Evolutionary conservation across 306 rosid species (phyloP).

Genomic region (Cucurbita maxima): DNA sequence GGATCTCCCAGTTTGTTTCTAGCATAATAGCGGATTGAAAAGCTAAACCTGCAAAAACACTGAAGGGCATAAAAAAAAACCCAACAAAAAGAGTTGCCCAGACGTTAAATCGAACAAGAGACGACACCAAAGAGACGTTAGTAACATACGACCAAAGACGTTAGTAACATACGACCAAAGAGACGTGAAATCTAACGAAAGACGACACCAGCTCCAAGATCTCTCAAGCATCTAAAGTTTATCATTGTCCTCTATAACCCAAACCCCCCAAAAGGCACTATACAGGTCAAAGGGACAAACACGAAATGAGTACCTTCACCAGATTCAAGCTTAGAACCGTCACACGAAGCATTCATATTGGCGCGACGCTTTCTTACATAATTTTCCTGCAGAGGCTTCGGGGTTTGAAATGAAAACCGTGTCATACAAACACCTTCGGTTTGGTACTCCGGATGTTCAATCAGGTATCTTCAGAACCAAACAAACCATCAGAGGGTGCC

Average conservation of each 20-base stretch:
- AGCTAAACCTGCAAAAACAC: not conserved
- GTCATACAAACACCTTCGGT: conserved; percentile 40
- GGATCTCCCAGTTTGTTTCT: not conserved
- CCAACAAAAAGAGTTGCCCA: not conserved
- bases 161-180: not conserved
- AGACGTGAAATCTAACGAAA: not conserved
- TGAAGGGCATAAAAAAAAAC: not conserved
- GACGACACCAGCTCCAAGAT: not conserved
- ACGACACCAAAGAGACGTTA: not conserved
- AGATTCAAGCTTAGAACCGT: conserved; percentile 25
- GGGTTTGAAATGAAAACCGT: conserved; percentile 66
- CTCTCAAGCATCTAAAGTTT: not conserved
- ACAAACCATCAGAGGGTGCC: conserved; percentile 11
- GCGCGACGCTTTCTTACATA: conserved; percentile 79
- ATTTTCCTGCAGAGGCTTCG: conserved; percentile 72
- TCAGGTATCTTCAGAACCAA: conserved; percentile 38
- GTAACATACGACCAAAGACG: not conserved
- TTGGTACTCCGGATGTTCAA: conserved; percentile 58
- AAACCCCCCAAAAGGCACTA: not conserved
- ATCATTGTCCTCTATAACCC: not conserved
- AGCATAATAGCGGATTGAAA: not conserved
- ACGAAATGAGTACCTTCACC: conserved; percentile 27
- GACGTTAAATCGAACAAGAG: not conserved
- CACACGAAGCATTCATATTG: conserved; percentile 21
- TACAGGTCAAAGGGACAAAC: not conserved